These are phyloP conservation scores for Cladosporium austrohemisphaericum DNA, from an alignment of 2,329 filamentous ascomycete species.

Conservation along the genomic window DNA sequence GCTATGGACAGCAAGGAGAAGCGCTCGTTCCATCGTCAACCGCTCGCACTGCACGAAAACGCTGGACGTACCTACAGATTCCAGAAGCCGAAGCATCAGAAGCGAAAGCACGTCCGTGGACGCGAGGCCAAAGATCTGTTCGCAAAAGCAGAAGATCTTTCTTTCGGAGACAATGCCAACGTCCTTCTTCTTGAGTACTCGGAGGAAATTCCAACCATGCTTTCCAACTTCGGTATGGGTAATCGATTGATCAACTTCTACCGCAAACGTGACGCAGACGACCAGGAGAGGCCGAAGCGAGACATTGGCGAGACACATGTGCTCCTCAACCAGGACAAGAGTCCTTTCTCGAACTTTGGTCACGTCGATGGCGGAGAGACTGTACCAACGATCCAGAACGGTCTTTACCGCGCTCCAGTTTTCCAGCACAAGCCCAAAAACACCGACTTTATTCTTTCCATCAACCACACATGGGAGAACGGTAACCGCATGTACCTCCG, in stretches of 20 bases:
- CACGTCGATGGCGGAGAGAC: constrained; percentile 88
- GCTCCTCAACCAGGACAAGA: constrained; percentile 87
- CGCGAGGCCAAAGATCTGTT: constrained; percentile 77
- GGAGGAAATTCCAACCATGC: constrained; percentile 83
- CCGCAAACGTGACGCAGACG: constrained; percentile 75
- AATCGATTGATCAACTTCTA: constrained; percentile 97
- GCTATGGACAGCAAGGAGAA: constrained; percentile 69
- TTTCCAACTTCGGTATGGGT: constrained; percentile 98
- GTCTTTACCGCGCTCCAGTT: constrained; percentile 90
- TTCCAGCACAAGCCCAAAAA: constrained; percentile 77
- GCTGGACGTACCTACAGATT: constrained; percentile 68
- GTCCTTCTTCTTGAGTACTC: constrained; percentile 91
- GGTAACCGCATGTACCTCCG: constrained; percentile 79
- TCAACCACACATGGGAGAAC: constrained; percentile 73
- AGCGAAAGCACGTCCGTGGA: constrained; percentile 77
- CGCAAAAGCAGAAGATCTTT: constrained; percentile 73
- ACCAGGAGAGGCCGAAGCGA: constrained; percentile 69
- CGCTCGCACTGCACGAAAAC: constrained; percentile 59
- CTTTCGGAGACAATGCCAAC: constrained; percentile 77
- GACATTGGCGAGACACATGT: constrained; percentile 88
- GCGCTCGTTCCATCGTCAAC: constrained; percentile 79
- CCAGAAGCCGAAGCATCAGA: constrained; percentile 66
- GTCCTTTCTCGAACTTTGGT: constrained; percentile 92
- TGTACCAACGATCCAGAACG: constrained; percentile 86
- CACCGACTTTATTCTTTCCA: constrained; percentile 82